A percentile compares a stretch with the other conserved stretches of the same genome.
Evolutionary conservation across 2,329 filamentous ascomycete genomes (phyloP).

Genomic region (Venturia effusa): DNA sequence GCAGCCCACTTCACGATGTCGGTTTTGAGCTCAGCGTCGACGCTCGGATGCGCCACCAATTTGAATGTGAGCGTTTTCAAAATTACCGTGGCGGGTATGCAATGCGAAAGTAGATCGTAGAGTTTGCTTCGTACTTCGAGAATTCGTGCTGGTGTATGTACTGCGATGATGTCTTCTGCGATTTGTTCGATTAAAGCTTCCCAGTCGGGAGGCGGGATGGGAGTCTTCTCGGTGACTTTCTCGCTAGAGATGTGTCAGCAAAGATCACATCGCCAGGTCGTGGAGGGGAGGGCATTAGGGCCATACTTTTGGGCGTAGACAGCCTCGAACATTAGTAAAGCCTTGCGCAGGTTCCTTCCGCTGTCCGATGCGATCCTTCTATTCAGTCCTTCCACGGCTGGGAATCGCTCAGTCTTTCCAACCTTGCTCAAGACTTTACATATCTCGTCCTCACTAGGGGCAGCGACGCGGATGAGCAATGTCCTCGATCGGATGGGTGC

Average conservation of each 20-base stretch:
- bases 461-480: constrained; percentile 80
- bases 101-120: constrained; percentile 95
- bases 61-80: constrained; percentile 94
- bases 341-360: constrained; percentile 78
- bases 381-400: constrained; percentile 64
- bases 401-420: constrained; percentile 75
- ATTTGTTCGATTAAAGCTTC: constrained; percentile 82
- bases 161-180: constrained; percentile 85
- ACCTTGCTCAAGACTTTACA: constrained; percentile 58
- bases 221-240: constrained; percentile 75
- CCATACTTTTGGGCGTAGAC: constrained; percentile 95
- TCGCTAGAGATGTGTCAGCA: constrained; percentile 50
- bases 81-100: constrained; percentile 89
- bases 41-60: constrained; percentile 56
- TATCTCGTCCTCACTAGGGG: constrained; percentile 78
- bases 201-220: constrained; percentile 93
- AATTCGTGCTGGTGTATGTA: constrained; percentile 83
- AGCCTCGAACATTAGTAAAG: constrained; percentile 92
- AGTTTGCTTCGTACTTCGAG: constrained; percentile 82
- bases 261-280: neutral
- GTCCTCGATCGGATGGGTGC: constrained; percentile 93
- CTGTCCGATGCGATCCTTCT: constrained; percentile 81
- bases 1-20: constrained; percentile 94
- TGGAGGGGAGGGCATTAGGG: constrained; percentile 4
- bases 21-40: constrained; percentile 80